phyloP scores from a whole-genome alignment of 1,284 basidiomycete genomes.

The Fomitiporia mediterranea region DNA sequence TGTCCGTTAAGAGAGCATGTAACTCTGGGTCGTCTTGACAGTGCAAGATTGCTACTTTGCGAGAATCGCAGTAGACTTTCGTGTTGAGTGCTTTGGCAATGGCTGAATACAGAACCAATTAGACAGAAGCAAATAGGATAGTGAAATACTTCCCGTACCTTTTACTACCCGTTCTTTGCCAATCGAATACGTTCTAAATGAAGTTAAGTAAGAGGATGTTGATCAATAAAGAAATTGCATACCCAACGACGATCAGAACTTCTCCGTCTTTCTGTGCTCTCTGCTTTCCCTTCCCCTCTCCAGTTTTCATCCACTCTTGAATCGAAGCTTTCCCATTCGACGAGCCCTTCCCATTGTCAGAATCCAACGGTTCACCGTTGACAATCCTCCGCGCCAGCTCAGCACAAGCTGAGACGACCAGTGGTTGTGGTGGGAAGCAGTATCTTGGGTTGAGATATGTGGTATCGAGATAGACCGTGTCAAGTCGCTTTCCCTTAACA shows the following conservation, averaged over 20 bases:
- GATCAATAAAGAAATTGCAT: constrained; percentile 23
- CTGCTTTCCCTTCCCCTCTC: constrained; percentile 31
- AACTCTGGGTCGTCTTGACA: constrained; percentile 84
- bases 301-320: constrained; percentile 21
- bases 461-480: constrained; percentile 92
- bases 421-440: constrained; percentile 90
- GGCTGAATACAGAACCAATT: constrained; percentile 39
- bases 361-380: constrained; percentile 33
- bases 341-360: constrained; percentile 21
- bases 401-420: constrained; percentile 90
- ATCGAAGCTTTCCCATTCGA: constrained; percentile 35
- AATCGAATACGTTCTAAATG: constrained; percentile 83
- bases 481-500: constrained; percentile 73
- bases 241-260: constrained; percentile 84
- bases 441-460: constrained; percentile 96
- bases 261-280: constrained; percentile 30
- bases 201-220: constrained; percentile 10
- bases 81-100: constrained; percentile 78
- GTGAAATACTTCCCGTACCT: constrained; percentile 41
- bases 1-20: constrained; percentile 69
- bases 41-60: constrained; percentile 75
- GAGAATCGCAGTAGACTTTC: constrained; percentile 88
- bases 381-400: constrained; percentile 68
- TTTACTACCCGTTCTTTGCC: constrained; percentile 98
- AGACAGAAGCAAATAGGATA: background rate